Evolutionary conservation across 306 rosid species (phyloP), one percentile per base, ranked within the genome.

Genomic region (Vigna angularis): DNA sequence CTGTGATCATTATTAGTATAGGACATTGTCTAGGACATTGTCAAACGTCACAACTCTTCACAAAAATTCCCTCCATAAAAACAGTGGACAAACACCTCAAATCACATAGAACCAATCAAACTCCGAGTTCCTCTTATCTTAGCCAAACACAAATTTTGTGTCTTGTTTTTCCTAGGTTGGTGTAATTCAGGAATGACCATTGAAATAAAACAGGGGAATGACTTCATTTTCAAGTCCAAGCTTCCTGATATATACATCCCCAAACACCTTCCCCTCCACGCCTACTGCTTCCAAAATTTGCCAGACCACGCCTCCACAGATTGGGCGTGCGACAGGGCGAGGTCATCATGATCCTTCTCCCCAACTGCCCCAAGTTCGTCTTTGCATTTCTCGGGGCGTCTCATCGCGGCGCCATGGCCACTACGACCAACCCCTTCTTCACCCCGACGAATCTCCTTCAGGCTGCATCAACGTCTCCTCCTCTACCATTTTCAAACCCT

Each of bases 171-270:
- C 5, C 5, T 4, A 30, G 4, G 4, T 30, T 3, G 4, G 4
- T 3, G 32, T 30, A 3, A 30, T 42, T 42, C 2, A 38, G 12
- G 4, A 44, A 78, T 79, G 78, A 81, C 81, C 56, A 22, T 64
- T 24, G 78, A 61, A 7, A 15, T 11, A 2, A 3, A 47, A 18
- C 6, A 42, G 11, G 45, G 75, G 12, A 66, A 77, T 1, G 88
- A 86, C 5, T 48, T 86, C 83, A 74, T 91, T 10, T 94, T 81
- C 88, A 84, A 87, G 65, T 94, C 97, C 0, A 90, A 77, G 66
- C 93, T 94, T 6, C 89, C 89, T 0, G 90, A 91, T 16, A 91
- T 94, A 40, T 53, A 85, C 87, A 89, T 94, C 80, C 98, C 97
- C 0, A 89, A 90, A 9, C 85, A 90, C 52, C 85, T 90, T 55